Percentiles rank a stretch among this genome's conserved stretches.
Evolutionary conservation across 768 basidiomycete genomes (phyloP).

Genomic region (Xerocomellus chrysenteron): DNA sequence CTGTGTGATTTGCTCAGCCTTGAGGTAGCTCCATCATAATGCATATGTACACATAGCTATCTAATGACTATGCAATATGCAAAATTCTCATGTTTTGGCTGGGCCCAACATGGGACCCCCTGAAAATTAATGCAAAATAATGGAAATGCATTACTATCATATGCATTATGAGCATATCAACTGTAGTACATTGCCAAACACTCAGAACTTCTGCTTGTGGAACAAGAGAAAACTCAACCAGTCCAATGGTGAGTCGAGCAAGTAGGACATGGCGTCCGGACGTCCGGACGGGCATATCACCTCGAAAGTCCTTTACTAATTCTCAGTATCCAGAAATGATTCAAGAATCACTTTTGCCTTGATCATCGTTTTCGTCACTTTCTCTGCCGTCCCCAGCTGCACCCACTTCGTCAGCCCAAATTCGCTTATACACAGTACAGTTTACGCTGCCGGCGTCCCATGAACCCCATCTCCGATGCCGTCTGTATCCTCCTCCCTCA

Average conservation of each 20-base stretch:
- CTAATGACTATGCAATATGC: too few species aligned
- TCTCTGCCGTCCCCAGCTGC: neutral
- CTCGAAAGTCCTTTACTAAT: neutral
- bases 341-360: slow-evolving; percentile 4
- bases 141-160: too few species aligned
- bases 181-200: neutral
- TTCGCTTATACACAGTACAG: neutral
- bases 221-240: neutral
- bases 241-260: neutral
- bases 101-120: too few species aligned
- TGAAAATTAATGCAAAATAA: too few species aligned
- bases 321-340: neutral
- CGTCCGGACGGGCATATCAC: neutral
- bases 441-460: neutral
- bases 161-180: too few species aligned
- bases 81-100: too few species aligned
- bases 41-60: too few species aligned
- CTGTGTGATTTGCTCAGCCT: too few species aligned
- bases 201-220: too few species aligned
- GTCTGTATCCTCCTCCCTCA: neutral
- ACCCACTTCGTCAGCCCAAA: neutral
- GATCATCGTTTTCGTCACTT: neutral
- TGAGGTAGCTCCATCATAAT: too few species aligned
- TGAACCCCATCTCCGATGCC: neutral
- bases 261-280: neutral